Conservation (phyloP, 75 land plant species). For the Sequoiadendron giganteum region DNA sequence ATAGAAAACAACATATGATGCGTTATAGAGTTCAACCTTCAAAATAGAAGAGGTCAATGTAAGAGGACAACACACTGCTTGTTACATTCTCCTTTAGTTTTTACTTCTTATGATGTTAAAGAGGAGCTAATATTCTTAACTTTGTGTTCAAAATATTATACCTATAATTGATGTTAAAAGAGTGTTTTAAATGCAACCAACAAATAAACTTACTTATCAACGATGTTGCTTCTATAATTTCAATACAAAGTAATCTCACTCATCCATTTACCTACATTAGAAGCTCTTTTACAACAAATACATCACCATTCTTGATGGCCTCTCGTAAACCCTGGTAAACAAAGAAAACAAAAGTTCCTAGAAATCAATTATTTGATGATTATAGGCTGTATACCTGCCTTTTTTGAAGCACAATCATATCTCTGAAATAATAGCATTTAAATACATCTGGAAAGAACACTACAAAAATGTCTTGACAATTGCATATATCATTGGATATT, state of each 20-base stretch:
- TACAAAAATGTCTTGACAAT: background rate
- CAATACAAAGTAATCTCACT: too few species aligned
- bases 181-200: background rate
- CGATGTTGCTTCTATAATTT: too few species aligned
- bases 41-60: too few species aligned
- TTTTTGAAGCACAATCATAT: too few species aligned
- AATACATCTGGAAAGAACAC: too few species aligned
- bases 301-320: constrained; percentile 84
- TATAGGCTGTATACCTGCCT: too few species aligned
- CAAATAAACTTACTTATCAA: too few species aligned
- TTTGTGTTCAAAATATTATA: background rate
- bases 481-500: background rate
- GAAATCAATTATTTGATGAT: constrained; percentile 1
- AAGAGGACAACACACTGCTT: too few species aligned
- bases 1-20: background rate
- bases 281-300: constrained; percentile 68
- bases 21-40: too few species aligned
- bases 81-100: background rate
- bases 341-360: background rate
- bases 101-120: background rate
- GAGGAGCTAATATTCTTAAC: background rate
- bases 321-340: constrained; percentile 76
- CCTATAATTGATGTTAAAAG: background rate
- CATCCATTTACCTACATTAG: constrained; percentile 55
- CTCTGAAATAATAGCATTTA: too few species aligned